Evolutionary conservation across 768 basidiomycete species (phyloP), one percentile per base, ranked within the genome.

Genomic region (Xerocomellus chrysenteron): DNA sequence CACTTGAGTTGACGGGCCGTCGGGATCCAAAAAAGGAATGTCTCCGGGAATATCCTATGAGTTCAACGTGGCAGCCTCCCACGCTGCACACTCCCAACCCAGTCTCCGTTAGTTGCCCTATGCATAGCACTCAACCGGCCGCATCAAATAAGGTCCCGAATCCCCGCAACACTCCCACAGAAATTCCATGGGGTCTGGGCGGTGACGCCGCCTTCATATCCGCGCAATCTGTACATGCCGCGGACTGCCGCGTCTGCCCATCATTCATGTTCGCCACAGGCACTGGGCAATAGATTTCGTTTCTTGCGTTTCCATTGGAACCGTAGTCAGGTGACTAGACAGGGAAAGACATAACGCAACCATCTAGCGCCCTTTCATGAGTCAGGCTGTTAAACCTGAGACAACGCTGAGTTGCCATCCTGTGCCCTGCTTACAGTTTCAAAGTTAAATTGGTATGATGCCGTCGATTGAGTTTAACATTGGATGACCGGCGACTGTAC

Each of bases 221-320:
- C 70, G 72, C 68, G 57, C 61, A 63, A 57, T 50, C 60, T 42
- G 11, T 52, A 47, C 58, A 44, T 12, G 58, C 68, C 68, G 68
- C 70, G 66, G 68, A 62, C 56, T 56, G 56, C 64, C 57, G 54
- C 6, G 42, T 51, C 55, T 60, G 62, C 14, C 52, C 65, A 60
- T 64, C 70, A 68, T 56, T 63, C 57, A 56, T 36, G 47, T 47
- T 60, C 47, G 64, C 69, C 69, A 61, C 65, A 62, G 71, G 67
- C 62, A 72, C 70, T 59, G 66, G 65, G 66, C 59, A 57, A 64
- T 41, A 51, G 36, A 53, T 53, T 24, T 59, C 52, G 45, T 48
- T 51, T 64, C 61, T 55, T 24, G 49, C 52, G 59, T 68, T 58
- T 59, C 68, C 57, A 68, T 64, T 60, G 64, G 61, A 48, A 66